Evolutionary conservation across 345 rosid species (phyloP), one percentile per base, ranked within the genome.

Genomic region (Rhodamnia argentea): DNA sequence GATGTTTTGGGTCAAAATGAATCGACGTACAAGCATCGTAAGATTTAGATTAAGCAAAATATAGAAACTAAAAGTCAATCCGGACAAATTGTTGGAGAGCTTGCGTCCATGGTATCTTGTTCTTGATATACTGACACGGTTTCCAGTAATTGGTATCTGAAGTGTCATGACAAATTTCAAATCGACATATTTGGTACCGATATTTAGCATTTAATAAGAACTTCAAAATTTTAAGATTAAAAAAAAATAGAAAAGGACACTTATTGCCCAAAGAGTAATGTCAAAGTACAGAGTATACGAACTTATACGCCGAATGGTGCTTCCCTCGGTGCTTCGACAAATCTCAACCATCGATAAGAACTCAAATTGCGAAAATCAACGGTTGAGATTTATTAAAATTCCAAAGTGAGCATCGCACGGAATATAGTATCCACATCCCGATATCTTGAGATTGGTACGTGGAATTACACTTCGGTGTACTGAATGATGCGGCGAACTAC

Each of bases 391-490:
- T 29, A 64, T 0, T 29, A 64, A 15, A 64, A 16, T 15, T 29
- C 0, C 18, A 7, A 62, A 20, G 24, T 0, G 10, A 16, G 55
- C 18, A 53, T 53, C 2, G 3, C 22, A 53, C 22, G 0, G 20
- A 14, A 18, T 54, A 18, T 6, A 54, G 9, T 13, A 54, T 54
- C 24, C 24, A 7, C 24, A 20, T 54, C 57, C 10, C 2, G 1
- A 20, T 54, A 7, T 54, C 20, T 18, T 16, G 7, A 29, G 7
- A 4, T 62, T 0, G 75, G 42, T 29, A 29, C 2, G 3, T 27
- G 74, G 32, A 60, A 59, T 59, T 13, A 14, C 22, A 62, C 75
- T 62, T 62, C 7, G 3, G 18, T 29, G 9, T 64, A 64, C 76
- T 32, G 0, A 55, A 55, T 55, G 10, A 55, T 20, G 24, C 10